These are phyloP conservation scores for Brasilioporus rufonigricans DNA, from an alignment of 768 basidiomycete genomes.

Conservation along the genomic window DNA sequence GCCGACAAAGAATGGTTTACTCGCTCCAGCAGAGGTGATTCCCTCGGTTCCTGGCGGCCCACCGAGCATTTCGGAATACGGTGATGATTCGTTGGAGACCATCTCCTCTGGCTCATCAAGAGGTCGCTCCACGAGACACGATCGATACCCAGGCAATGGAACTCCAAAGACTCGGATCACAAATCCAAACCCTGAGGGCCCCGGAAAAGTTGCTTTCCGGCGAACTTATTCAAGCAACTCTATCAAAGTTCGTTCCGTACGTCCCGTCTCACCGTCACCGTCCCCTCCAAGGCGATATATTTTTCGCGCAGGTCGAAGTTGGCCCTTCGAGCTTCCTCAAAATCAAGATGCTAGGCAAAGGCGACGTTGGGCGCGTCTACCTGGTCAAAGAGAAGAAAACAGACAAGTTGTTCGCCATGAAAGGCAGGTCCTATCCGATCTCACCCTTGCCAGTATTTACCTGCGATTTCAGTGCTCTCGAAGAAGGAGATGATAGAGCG, in stretches of 20 bases:
- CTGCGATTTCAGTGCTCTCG: constrained; percentile 72
- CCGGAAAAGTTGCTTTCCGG: constrained; percentile 73
- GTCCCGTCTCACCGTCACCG: constrained; percentile 22
- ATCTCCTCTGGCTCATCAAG: constrained; percentile 74
- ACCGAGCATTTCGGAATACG: constrained; percentile 53
- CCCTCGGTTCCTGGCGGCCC: constrained; percentile 53
- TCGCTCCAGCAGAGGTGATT: constrained; percentile 64
- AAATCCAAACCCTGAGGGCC: constrained; percentile 45
- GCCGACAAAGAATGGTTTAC: constrained; percentile 72
- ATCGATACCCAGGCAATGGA: constrained; percentile 29
- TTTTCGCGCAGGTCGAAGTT: constrained; percentile 74
- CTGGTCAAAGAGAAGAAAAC: constrained; percentile 98
- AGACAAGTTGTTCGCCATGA: constrained; percentile 96
- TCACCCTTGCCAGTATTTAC: constrained; percentile 5
- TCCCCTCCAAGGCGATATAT: background rate
- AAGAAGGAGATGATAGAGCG: constrained; percentile 99
- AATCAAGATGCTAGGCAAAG: constrained; percentile 97
- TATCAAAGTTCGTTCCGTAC: constrained; percentile 87
- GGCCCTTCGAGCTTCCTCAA: constrained; percentile 93
- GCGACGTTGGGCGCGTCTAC: constrained; percentile 98
- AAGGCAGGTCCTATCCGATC: constrained; percentile 59
- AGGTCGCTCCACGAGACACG: constrained; percentile 44
- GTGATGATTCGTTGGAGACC: constrained; percentile 73
- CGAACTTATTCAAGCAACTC: constrained; percentile 97
- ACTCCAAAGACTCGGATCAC: constrained; percentile 43